Conservation (phyloP, 1,139 yeast species). For the Yamadazyma siamensis region DNA sequence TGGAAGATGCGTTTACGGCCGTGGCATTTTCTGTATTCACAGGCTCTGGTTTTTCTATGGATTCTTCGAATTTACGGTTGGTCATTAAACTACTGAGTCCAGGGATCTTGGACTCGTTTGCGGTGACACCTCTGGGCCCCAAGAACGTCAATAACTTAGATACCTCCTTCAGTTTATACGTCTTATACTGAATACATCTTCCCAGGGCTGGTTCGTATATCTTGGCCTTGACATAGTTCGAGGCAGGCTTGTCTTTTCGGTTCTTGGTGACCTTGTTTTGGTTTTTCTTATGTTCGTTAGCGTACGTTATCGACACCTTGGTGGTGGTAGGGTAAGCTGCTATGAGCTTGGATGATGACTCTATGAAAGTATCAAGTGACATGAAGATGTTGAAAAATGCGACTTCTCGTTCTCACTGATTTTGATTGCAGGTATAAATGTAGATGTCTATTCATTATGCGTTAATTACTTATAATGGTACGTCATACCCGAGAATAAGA, state of each 20-base stretch:
- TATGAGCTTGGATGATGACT: conserved; percentile 29
- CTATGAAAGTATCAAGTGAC: conserved; percentile 33
- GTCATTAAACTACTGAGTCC: conserved; percentile 45
- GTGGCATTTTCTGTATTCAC: too few relatives aligned
- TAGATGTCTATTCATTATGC: conserved; percentile 1
- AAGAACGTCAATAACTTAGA: conserved; percentile 75
- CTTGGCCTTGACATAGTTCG: conserved; percentile 55
- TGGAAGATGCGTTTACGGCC: too few relatives aligned
- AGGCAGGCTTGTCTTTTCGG: conserved; percentile 10
- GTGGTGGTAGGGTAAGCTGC: conserved; percentile 39
- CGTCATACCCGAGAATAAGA: conserved; percentile 42
- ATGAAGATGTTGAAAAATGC: conserved; percentile 2
- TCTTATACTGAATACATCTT: conserved; percentile 57
- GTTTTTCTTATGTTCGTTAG: conserved; percentile 19
- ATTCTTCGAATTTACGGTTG: conserved; percentile 32
- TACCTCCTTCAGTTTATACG: conserved; percentile 71
- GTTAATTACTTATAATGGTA: conserved; percentile 23
- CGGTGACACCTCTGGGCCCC: conserved; percentile 75
- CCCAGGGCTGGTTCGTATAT: conserved; percentile 73
- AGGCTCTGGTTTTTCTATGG: conserved; percentile 7
- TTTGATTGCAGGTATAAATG: too few relatives aligned
- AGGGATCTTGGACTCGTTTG: conserved; percentile 19
- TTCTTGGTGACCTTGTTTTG: conserved; percentile 3
- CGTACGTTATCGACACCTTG: conserved; percentile 37
- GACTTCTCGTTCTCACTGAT: conserved; percentile 2